Conservation (phyloP, 768 basidiomycete species). For the Cystofilobasidium bisporidii region DNA sequence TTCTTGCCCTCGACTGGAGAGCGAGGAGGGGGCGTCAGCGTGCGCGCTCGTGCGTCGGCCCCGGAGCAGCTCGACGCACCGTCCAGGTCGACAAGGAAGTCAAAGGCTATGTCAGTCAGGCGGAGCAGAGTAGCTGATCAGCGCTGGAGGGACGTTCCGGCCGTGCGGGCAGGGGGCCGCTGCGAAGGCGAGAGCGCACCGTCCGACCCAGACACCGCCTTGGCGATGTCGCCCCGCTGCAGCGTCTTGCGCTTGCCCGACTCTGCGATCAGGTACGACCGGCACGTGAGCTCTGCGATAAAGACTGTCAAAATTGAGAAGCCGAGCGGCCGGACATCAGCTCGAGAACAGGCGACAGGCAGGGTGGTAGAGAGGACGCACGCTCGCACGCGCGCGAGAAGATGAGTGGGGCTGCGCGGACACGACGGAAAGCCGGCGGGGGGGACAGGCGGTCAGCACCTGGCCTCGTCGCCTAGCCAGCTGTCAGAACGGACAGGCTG, state of each 20-base stretch:
- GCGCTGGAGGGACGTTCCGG: too few relatives aligned
- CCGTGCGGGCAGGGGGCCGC: too few relatives aligned
- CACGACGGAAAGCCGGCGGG: not conserved
- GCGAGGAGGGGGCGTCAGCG: not conserved
- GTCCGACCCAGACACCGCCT: slow-evolving; percentile 82
- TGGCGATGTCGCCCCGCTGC: slow-evolving; percentile 84
- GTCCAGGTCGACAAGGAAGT: slow-evolving; percentile 84
- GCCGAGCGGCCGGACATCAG: not conserved
- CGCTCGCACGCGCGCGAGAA: slow-evolving; percentile 17
- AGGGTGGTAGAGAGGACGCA: not conserved
- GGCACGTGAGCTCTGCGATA: slow-evolving; percentile 90
- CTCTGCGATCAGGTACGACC: slow-evolving; percentile 91
- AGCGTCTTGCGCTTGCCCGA: slow-evolving; percentile 93
- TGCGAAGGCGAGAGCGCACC: too few relatives aligned
- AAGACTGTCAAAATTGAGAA: slow-evolving; percentile 55
- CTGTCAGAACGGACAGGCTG: too few relatives aligned
- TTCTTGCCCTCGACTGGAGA: slow-evolving; percentile 8
- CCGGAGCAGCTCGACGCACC: too few relatives aligned
- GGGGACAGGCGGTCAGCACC: too few relatives aligned
- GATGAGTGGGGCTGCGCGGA: slow-evolving; percentile 18
- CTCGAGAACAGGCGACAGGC: not conserved
- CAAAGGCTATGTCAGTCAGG: slow-evolving; percentile 50
- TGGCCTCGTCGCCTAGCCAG: too few relatives aligned
- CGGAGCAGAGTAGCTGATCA: not conserved
- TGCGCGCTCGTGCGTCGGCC: too few relatives aligned